Base-by-base conservation (phyloP, 306 rosid genomes). In the Cucurbita argyrosperma region DNA sequence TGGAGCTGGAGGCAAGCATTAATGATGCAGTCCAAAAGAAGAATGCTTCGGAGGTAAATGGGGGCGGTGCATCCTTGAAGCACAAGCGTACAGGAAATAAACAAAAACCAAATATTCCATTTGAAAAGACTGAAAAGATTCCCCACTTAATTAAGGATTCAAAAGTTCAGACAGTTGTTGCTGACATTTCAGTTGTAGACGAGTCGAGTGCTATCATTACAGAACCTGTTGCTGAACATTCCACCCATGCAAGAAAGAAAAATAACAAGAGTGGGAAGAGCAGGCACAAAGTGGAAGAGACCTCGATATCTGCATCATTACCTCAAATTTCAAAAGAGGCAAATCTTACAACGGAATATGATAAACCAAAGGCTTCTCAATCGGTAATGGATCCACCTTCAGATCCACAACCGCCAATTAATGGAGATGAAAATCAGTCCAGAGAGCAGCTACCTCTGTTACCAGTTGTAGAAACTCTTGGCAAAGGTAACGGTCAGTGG, bases 401-500 rank as follows among this genome's bases (percentile, higher is more conserved):
- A 52, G 84, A 60, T 82, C 88, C 85, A 79, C 56, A 79, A 5
- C 71, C 37, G 55, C 72, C 87, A 62, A 63, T 72, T 72, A 72
- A 84, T 50, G 84, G 76, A 80, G 92, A 85, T 72, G 79, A 81
- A 42, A 78, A 75, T 81, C 84, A 81, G 77, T 63, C 74, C 76
- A 72, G 61, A 64, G 95, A 84, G 62, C 95, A 88, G 74, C 77
- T n/a, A 56, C 75, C 60, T 30, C 65, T 72, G 70, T 77, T 75
- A n/a, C 72, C 78, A 43, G 84, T 67, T 52, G 99, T 86, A 54
- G 99, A 91, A 55, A 81, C 83, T 47, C 85, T 79, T 62, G 82
- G 82, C 65, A 91, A 80, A 85, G 77, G 56, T 70, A 89, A 79
- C 79, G 85, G 80, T 83, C 95, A 83, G 82, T 83, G 85, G 90